Evolutionary conservation across 495 filamentous ascomycete genomes (phyloP).

Genomic region (Neurospora sp.): DNA sequence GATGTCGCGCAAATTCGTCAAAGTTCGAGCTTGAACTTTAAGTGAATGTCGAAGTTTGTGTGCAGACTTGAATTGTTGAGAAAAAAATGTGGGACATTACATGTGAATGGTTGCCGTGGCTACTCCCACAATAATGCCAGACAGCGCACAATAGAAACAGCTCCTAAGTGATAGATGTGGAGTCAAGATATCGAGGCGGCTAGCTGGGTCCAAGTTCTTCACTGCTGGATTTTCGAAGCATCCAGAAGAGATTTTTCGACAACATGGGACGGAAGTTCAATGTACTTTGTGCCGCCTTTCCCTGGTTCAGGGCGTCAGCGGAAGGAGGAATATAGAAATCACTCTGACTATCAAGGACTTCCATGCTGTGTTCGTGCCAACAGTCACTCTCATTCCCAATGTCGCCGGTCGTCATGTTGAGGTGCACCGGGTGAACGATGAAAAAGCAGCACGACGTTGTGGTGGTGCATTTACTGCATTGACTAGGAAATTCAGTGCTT

Average conservation of each 20-base stretch:
- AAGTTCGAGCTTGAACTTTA: not conserved
- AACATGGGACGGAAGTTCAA: not conserved
- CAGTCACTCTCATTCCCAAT: not conserved
- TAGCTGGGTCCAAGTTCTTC: not conserved
- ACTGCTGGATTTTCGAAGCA: not conserved
- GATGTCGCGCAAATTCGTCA: not conserved
- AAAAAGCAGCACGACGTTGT: not conserved
- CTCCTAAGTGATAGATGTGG: not conserved
- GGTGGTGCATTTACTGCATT: not conserved
- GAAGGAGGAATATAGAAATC: not conserved
- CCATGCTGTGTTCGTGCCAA: not conserved
- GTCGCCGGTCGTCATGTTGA: not conserved
- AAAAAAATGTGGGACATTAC: not conserved
- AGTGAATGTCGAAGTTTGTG: not conserved
- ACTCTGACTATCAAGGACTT: not conserved
- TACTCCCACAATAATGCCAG: not conserved
- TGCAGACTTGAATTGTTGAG: not conserved
- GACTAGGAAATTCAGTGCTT: not conserved
- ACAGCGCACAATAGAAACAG: not conserved
- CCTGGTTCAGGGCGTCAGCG: not conserved
- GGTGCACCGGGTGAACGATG: not conserved
- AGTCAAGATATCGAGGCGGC: not conserved
- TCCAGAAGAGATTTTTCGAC: not conserved
- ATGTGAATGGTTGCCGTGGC: not conserved
- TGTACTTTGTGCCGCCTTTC: not conserved